Evolutionary conservation across 2,329 filamentous ascomycete species (phyloP).

Genomic region (Rhynchosporium agropyri): DNA sequence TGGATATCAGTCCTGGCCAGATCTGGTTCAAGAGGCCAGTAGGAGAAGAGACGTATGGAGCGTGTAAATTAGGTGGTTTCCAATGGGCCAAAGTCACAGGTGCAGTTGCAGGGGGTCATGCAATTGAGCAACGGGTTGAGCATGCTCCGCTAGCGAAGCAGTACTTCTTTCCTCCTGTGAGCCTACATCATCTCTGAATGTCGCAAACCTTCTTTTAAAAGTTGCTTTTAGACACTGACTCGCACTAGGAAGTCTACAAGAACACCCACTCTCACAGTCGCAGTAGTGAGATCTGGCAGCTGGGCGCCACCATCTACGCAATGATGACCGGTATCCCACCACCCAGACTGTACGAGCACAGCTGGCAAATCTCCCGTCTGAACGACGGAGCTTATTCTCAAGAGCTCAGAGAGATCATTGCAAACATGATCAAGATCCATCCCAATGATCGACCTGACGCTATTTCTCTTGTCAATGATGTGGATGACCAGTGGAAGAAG

Average conservation of each 20-base stretch:
- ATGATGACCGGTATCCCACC: slow-evolving; percentile 42
- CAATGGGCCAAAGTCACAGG: slow-evolving; percentile 41
- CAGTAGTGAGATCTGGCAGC: slow-evolving; percentile 35
- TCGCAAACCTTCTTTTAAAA: too few species aligned
- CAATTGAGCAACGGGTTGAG: slow-evolving; percentile 25
- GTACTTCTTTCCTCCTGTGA: slow-evolving; percentile 37
- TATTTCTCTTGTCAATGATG: slow-evolving; percentile 27
- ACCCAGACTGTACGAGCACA: slow-evolving; percentile 30
- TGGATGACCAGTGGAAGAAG: slow-evolving; percentile 31
- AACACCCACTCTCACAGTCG: slow-evolving; percentile 29
- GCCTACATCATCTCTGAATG: neutral
- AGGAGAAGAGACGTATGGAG: slow-evolving; percentile 53
- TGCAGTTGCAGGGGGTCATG: slow-evolving; percentile 25
- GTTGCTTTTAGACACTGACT: neutral
- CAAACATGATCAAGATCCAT: slow-evolving; percentile 32
- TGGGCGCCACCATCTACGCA: slow-evolving; percentile 38
- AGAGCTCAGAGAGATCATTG: slow-evolving; percentile 33
- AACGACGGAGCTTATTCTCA: slow-evolving; percentile 34
- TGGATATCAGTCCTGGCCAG: slow-evolving; percentile 50
- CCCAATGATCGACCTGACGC: slow-evolving; percentile 29
- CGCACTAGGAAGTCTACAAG: slow-evolving; percentile 35
- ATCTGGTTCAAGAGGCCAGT: slow-evolving; percentile 54
- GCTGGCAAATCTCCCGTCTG: slow-evolving; percentile 37
- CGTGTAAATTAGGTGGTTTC: slow-evolving; percentile 57
- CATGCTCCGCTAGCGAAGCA: slow-evolving; percentile 28